Evolutionary conservation across 2,329 filamentous ascomycete genomes (phyloP).

Genomic region (Cryphonectria nitschkei): DNA sequence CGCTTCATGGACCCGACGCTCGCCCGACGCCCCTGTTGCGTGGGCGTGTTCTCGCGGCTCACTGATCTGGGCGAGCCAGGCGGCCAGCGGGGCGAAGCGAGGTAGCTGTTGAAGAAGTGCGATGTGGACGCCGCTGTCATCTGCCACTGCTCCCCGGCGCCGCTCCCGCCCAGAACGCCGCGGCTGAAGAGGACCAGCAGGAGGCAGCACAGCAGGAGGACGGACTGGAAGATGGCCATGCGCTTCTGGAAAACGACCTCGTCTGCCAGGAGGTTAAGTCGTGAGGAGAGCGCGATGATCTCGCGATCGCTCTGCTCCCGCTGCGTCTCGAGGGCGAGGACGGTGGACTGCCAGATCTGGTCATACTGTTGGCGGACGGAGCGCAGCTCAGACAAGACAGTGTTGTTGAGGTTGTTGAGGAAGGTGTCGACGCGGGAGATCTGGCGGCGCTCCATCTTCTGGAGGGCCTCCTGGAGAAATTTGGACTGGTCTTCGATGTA

Average conservation of each 20-base stretch:
- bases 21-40: neutral
- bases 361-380: constrained; percentile 86
- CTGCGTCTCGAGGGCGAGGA: constrained; percentile 87
- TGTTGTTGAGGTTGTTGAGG: constrained; percentile 82
- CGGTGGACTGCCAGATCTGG: constrained; percentile 93
- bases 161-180: constrained; percentile 43
- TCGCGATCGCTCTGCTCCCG: constrained; percentile 83
- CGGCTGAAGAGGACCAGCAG: constrained; percentile 82
- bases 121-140: constrained; percentile 18
- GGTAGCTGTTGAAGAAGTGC: constrained; percentile 28
- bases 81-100: constrained; percentile 23
- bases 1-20: neutral
- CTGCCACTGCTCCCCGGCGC: constrained; percentile 25
- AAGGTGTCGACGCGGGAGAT: constrained; percentile 81
- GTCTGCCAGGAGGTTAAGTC: constrained; percentile 88
- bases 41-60: constrained; percentile 20
- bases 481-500: constrained; percentile 97
- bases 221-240: constrained; percentile 89
- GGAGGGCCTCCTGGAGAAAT: constrained; percentile 84
- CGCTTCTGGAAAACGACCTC: constrained; percentile 87
- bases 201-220: constrained; percentile 84
- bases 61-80: constrained; percentile 22
- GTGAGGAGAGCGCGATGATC: constrained; percentile 76
- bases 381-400: constrained; percentile 79
- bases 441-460: constrained; percentile 85